phyloP scores from a whole-genome alignment of 805 yeast species.

The Monosporozyma servazzii region DNA sequence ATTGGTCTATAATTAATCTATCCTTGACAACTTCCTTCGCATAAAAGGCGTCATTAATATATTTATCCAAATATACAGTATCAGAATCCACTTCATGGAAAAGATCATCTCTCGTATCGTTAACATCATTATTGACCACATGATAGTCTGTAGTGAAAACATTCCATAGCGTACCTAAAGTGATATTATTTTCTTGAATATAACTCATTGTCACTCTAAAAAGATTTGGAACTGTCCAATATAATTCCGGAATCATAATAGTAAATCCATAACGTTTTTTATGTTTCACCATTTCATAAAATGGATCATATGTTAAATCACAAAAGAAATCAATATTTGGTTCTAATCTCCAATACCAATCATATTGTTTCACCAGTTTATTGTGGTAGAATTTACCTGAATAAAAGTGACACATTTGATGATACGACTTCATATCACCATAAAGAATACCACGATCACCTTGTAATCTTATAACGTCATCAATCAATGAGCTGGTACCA shows the following conservation, averaged over 20 bases:
- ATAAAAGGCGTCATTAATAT: slow-evolving; percentile 23
- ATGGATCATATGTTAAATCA: slow-evolving; percentile 88
- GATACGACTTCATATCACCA: slow-evolving; percentile 75
- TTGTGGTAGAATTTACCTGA: slow-evolving; percentile 79
- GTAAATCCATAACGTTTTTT: slow-evolving; percentile 81
- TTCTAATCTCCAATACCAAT: slow-evolving; percentile 97
- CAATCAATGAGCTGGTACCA: slow-evolving; percentile 28
- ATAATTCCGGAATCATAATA: slow-evolving; percentile 65
- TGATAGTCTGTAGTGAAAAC: slow-evolving; percentile 43
- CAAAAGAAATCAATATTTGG: slow-evolving; percentile 87
- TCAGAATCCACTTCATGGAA: neutral
- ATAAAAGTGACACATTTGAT: slow-evolving; percentile 91
- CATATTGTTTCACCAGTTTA: slow-evolving; percentile 55
- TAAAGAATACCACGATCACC: slow-evolving; percentile 81
- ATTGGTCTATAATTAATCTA: slow-evolving; percentile 27
- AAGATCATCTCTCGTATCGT: slow-evolving; percentile 7
- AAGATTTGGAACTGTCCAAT: slow-evolving; percentile 73
- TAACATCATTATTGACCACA: slow-evolving; percentile 29
- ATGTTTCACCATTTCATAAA: slow-evolving; percentile 59
- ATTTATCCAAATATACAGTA: slow-evolving; percentile 20
- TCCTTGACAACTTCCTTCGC: slow-evolving; percentile 19
- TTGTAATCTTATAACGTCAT: slow-evolving; percentile 24
- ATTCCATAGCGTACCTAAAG: slow-evolving; percentile 60
- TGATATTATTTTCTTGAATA: slow-evolving; percentile 38
- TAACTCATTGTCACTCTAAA: slow-evolving; percentile 65